Evolutionary conservation across 2,329 filamentous ascomycete species (phyloP).

Genomic region (Penicillium sp.): DNA sequence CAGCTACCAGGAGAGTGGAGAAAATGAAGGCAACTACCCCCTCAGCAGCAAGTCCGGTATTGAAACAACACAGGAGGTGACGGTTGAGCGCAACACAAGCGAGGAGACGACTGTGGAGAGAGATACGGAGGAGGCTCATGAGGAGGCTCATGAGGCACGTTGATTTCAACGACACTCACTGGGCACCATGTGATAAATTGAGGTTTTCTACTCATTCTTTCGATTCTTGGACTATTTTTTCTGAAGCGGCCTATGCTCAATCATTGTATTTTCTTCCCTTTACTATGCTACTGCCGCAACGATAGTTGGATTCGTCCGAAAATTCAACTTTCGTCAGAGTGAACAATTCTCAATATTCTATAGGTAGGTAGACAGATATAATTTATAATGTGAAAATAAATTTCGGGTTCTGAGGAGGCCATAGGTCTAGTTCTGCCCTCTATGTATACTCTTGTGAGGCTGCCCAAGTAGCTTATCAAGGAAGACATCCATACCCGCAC

Average conservation of each 20-base stretch:
- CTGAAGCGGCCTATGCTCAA: background rate
- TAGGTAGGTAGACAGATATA: background rate
- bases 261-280: background rate
- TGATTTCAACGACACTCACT: background rate
- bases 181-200: background rate
- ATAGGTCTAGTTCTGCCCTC: too few relatives aligned
- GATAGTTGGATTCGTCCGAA: background rate
- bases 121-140: background rate
- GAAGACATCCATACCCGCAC: too few relatives aligned
- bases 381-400: background rate
- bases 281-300: background rate
- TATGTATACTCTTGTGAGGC: too few relatives aligned
- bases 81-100: background rate
- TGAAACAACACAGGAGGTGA: conserved; percentile 1
- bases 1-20: conserved; percentile 4
- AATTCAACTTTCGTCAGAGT: background rate
- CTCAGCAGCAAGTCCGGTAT: background rate
- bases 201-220: background rate
- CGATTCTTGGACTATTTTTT: background rate
- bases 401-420: background rate
- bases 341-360: background rate
- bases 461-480: too few relatives aligned
- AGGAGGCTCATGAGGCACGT: background rate
- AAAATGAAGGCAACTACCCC: background rate
- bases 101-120: background rate